Base-by-base conservation (phyloP, 2,329 filamentous ascomycete species). In the Orbilia ellipsospora region DNA sequence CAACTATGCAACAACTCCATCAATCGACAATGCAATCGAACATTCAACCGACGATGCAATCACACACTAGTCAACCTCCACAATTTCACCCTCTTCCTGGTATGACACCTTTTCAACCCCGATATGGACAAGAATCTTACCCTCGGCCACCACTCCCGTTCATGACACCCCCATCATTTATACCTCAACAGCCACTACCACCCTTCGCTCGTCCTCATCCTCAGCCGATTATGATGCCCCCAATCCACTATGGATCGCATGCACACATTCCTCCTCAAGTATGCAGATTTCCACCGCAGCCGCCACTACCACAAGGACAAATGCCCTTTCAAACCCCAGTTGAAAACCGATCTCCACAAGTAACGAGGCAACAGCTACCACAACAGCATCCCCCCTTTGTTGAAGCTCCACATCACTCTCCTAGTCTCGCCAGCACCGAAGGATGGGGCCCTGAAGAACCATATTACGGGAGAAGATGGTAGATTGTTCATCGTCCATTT, bases 81-180 rank as follows among this genome's bases (percentile, higher is more conserved):
- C 44, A 48, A n/a, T 12, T 48, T n/a, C 44, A 48, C 16, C 44
- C 44, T n/a, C 5, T 12, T 5, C 52, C 52, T 16, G 20, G 23
- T 26, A 52, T 63, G 40, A 36, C 56, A 45, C 56, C n/a, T 4
- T 18, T 28, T 40, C 54, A 44, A 52, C 20, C 61, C 3, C 51
- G 36, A 23, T 15, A 26, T 18, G 23, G 23, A 23, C 23, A 23
- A 23, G 23, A 23, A 23, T 23, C 23, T 23, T 23, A 61, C 20
- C 16, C 57, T 4, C 26, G 4, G 1, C 15, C 56, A 40, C 42
- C 31, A 12, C 15, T 5, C 8, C 44, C 44, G 44, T 48, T 48
- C 16, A 15, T 12, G 44, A 15, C 13, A 12, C 44, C 13, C 5
- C 44, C 44, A 12, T 12, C 13, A n/a, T 48, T n/a, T 12, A 12